Evolutionary conservation across 1,284 basidiomycete species (phyloP).

Genomic region (Fomitopsis palustris): DNA sequence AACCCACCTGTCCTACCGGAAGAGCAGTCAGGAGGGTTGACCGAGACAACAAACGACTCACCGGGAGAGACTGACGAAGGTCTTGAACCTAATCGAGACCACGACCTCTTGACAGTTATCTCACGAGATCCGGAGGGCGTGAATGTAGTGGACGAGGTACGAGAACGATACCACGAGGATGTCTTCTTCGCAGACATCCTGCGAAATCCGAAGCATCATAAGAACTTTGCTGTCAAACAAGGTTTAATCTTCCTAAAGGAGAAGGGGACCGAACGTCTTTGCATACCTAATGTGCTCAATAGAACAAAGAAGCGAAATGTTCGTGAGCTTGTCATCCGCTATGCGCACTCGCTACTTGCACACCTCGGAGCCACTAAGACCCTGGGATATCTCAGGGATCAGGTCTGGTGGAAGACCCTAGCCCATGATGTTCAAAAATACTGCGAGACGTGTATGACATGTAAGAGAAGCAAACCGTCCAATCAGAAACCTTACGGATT

Average conservation of each 20-base stretch:
- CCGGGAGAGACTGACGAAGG: too few relatives aligned
- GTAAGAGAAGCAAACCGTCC: conserved; percentile 20
- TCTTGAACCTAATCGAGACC: not conserved
- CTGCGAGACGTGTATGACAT: conserved; percentile 24
- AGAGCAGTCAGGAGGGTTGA: too few relatives aligned
- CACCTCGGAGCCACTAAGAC: conserved; percentile 27
- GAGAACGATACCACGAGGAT: conserved; percentile 7
- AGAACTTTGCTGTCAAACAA: conserved; percentile 19
- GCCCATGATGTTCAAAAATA: conserved; percentile 19
- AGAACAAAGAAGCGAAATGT: conserved; percentile 14
- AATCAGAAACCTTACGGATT: conserved; percentile 24
- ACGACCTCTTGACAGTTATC: not conserved
- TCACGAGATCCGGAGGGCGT: conserved; percentile 1
- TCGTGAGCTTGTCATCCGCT: conserved; percentile 25
- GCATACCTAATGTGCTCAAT: conserved; percentile 22
- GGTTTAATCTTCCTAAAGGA: conserved; percentile 16
- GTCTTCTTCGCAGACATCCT: conserved; percentile 13
- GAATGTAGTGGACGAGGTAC: conserved; percentile 14
- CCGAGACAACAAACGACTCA: too few relatives aligned
- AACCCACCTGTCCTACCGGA: not conserved
- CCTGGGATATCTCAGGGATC: conserved; percentile 19
- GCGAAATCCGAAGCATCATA: conserved; percentile 3
- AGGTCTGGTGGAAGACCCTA: conserved; percentile 31
- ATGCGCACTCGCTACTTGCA: conserved; percentile 28
- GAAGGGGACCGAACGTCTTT: conserved; percentile 12